Conservation (phyloP, 768 basidiomycete genomes). For the Psilocybe cyanescens region DNA sequence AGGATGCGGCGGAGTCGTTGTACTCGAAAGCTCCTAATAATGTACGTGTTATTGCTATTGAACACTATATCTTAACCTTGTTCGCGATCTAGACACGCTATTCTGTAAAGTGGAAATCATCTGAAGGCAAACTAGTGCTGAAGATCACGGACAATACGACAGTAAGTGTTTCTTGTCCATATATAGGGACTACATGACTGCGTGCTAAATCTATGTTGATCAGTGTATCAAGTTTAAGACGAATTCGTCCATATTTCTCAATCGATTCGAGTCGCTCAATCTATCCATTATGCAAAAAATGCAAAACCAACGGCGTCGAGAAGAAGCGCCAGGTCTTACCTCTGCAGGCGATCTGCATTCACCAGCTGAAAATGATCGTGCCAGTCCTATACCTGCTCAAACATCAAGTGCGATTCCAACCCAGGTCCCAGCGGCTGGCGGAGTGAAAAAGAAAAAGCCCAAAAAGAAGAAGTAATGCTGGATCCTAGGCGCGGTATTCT, state of each 20-base stretch:
- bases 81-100: slow-evolving; percentile 71
- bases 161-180: slow-evolving; percentile 47
- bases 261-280: slow-evolving; percentile 94
- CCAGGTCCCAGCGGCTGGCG: slow-evolving; percentile 50
- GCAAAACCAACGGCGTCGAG: slow-evolving; percentile 59
- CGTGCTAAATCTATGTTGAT: neutral
- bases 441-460: slow-evolving; percentile 82
- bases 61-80: neutral
- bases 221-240: slow-evolving; percentile 98
- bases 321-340: slow-evolving; percentile 32
- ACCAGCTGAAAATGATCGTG: slow-evolving; percentile 25
- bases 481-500: neutral
- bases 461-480: slow-evolving; percentile 71
- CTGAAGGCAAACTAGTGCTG: slow-evolving; percentile 85
- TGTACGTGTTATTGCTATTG: slow-evolving; percentile 45
- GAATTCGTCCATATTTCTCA: slow-evolving; percentile 91
- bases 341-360: slow-evolving; percentile 18
- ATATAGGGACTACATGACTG: neutral
- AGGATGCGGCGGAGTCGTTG: slow-evolving; percentile 86
- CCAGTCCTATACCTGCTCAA: slow-evolving; percentile 33
- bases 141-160: slow-evolving; percentile 92
- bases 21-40: slow-evolving; percentile 80
- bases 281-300: slow-evolving; percentile 85
- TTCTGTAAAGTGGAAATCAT: slow-evolving; percentile 88
- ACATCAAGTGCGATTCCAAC: slow-evolving; percentile 34